Base-by-base conservation (phyloP, 148 eudicot species). In the Hydrangea macrophylla region DNA sequence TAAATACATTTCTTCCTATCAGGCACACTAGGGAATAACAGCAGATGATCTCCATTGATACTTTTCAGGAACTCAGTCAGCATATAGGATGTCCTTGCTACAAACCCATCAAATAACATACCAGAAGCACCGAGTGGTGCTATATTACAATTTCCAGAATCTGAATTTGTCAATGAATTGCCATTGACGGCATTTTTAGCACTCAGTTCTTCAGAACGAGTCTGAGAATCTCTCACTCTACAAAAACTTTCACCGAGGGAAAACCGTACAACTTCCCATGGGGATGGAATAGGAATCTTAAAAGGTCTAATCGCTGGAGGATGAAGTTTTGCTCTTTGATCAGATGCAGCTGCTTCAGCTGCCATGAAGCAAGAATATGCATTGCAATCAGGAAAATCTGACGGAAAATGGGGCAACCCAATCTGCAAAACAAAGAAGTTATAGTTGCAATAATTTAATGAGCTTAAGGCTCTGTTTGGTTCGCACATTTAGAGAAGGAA, bases 311-410 rank as follows among this genome's bases (percentile, higher is more conserved):
- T 73, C 37, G 83, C 73, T 62, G 75, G 79, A 71, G 96, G 85
- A 62, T 80, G 78, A 33, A 73, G 68, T 35, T 72, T 74, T 56
- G 75, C 55, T 64, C 73, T 76, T 59, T 82, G 59, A 62, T 80
- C 78, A 50, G 62, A 54, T 6, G 48, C 75, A 53, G 66, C 76
- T 53, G 83, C 85, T 78, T 86, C 81, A 65, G 70, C 76, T 67
- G 73, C 84, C 89, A 81, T 88, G 48, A 70, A 77, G 73, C 59
- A 27, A 35, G 80, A 68, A 70, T 90, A 82, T 64, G 95, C 81
- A 66, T 70, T 73, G 80, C 88, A 84, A 76, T 86, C 96, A 67
- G 98, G 96, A 75, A 88, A 93, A 71, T 88, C 96, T 17, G 78
- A 79, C 50, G 98, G 95, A 73, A 93, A 90, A 74, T 65, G 70